Base-by-base conservation (phyloP, 768 basidiomycete genomes). In the button mushroom (Agaricus bisporus) region DNA sequence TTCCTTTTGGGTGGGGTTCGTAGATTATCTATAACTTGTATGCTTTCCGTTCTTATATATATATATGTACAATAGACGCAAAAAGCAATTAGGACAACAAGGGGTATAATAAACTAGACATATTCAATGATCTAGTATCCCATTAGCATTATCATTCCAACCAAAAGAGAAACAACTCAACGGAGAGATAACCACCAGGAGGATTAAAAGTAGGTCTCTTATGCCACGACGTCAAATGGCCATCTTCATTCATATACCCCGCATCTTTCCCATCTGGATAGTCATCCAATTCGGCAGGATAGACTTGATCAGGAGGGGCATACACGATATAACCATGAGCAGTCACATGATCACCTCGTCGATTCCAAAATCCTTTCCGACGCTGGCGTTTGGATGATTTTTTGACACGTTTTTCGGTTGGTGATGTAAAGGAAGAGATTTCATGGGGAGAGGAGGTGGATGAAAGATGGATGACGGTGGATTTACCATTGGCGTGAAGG, bases 331-430 rank as follows among this genome's bases (percentile, higher is more conserved):
- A 83, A 44, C 75, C 74, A 17, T 71, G 66, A 18, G 64, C 49
- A 18, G 82, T 85, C 47, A 86, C 73, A 59, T 87, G 80, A 63
- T 90, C 88, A 0, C 88, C 88, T 1, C 86, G 80, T n/a, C 76
- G 63, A 58, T 90, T 90, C 88, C 88, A 90, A 59, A 71, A 81
- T 1, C 87, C 88, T 32, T 67, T 67, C 17, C 86, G 82, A 8
- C 49, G 54, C 54, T 38, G 39, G 55, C 47, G 59, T 48, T 46
- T 51, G 35, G 32, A 61, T n/a, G n/a, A n/a, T n/a, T 46, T 37
- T 62, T 45, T 56, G 57, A 54, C 51, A 55, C 12, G n/a, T 18
- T 15, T 44, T 36, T 35, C 9, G 41, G 20, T 35, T 54, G 44
- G 18, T 50, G 41, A 5, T 48, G 29, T 15, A 12, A 12, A 18